A percentile compares a stretch with the other conserved stretches of the same genome.
phyloP scores from a whole-genome alignment of 2,329 filamentous ascomycete species.

The Alternaria longipes region DNA sequence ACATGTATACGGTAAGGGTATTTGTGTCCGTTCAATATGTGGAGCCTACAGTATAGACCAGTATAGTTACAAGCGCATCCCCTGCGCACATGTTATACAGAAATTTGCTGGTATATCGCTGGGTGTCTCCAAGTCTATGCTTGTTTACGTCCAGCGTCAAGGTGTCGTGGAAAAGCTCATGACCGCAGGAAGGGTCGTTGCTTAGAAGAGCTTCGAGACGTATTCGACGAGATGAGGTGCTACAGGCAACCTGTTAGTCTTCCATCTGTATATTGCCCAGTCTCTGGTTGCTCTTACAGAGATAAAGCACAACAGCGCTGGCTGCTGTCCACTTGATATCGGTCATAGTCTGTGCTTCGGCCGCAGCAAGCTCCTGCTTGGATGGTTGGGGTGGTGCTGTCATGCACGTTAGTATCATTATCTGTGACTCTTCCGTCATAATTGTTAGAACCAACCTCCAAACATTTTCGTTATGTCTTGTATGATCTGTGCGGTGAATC shows the following conservation, averaged over 20 bases:
- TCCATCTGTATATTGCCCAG: background rate
- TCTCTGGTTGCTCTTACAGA: conserved; percentile 68
- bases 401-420: conserved; percentile 13
- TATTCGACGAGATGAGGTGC: conserved; percentile 66
- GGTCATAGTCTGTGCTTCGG: conserved; percentile 71
- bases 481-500: background rate
- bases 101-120: background rate
- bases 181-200: background rate
- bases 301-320: conserved; percentile 74
- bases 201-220: conserved; percentile 61
- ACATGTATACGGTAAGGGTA: background rate
- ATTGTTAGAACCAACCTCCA: conserved; percentile 57
- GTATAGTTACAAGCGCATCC: conserved; percentile 16
- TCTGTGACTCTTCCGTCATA: background rate
- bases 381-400: conserved; percentile 75
- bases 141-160: background rate
- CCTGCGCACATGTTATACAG: conserved; percentile 13
- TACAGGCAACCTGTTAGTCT: conserved; percentile 29
- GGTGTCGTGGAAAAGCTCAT: background rate
- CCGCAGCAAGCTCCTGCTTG: conserved; percentile 70
- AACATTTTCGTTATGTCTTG: conserved; percentile 56
- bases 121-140: background rate
- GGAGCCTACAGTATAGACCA: background rate
- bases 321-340: conserved; percentile 74
- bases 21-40: background rate